Conservation (phyloP, 192 early-diverging fungal species). For the Fimicolochytrium jonesii region DNA sequence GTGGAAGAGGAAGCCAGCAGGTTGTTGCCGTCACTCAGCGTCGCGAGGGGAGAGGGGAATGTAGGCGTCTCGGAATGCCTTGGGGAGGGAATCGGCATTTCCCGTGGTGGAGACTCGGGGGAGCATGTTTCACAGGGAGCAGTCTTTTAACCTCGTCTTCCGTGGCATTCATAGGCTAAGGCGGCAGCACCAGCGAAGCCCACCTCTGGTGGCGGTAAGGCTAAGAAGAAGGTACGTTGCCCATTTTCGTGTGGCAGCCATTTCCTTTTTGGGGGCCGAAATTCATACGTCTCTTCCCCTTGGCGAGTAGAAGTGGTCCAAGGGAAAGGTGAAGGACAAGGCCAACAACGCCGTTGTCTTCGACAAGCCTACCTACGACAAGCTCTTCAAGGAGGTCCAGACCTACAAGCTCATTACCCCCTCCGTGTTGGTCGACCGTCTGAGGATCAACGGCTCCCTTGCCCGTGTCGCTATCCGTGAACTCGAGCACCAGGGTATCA, state of each 20-base stretch:
- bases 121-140: neutral
- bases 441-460: conserved; percentile 95
- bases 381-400: conserved; percentile 99
- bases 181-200: conserved; percentile 20
- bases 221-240: conserved; percentile 35
- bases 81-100: neutral
- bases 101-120: neutral
- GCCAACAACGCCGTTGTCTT: conserved; percentile 99
- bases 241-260: neutral
- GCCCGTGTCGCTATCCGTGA: conserved; percentile 94
- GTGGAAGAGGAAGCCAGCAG: too few relatives aligned
- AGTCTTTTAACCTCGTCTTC: neutral
- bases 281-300: neutral
- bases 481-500: conserved; percentile 85
- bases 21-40: too few relatives aligned
- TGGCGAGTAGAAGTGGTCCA: conserved; percentile 94
- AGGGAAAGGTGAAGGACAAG: conserved; percentile 99
- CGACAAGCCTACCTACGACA: conserved; percentile 96
- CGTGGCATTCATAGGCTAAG: conserved; percentile 11
- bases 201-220: conserved; percentile 33
- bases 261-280: neutral
- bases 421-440: conserved; percentile 97
- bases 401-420: conserved; percentile 99
- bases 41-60: too few relatives aligned
- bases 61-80: neutral